Evolutionary conservation across 73 alveolate species (phyloP).

Genomic region (Effrenium voratum): DNA sequence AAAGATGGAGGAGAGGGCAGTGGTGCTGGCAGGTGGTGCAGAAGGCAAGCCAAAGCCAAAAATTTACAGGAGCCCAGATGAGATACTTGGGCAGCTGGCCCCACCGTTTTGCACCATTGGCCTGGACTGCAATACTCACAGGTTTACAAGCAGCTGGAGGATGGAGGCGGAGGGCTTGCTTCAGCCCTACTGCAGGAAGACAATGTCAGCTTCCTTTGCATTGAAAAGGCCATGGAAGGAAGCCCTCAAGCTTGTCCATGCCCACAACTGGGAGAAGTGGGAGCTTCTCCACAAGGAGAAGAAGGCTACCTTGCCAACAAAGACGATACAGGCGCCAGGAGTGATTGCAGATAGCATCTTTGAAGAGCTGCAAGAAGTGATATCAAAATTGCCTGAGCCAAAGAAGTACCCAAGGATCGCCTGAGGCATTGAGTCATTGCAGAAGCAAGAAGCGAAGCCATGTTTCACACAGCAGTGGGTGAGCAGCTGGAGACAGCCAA

Average conservation of each 20-base stretch:
- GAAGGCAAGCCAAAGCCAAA: too few species aligned
- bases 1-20: too few species aligned
- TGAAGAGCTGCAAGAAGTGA: too few species aligned
- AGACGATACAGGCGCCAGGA: background rate
- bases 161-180: background rate
- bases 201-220: too few species aligned
- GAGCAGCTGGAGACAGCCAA: too few species aligned
- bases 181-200: too few species aligned
- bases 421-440: too few species aligned
- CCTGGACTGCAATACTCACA: background rate
- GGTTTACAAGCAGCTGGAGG: background rate
- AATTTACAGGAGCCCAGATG: background rate
- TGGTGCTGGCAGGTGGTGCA: too few species aligned
- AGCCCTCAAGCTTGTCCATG: background rate
- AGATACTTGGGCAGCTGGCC: background rate
- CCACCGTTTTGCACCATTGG: background rate
- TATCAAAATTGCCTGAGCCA: too few species aligned
- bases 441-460: too few species aligned
- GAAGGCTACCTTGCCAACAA: background rate
- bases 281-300: background rate
- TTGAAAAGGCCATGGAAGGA: background rate
- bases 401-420: too few species aligned
- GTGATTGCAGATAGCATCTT: background rate
- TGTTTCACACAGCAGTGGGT: too few species aligned
- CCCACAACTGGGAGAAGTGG: constrained; percentile 6